Evolutionary conservation across 768 basidiomycete genomes (phyloP), one percentile per base, ranked within the genome.

Genomic region (Saitozyma sp.): DNA sequence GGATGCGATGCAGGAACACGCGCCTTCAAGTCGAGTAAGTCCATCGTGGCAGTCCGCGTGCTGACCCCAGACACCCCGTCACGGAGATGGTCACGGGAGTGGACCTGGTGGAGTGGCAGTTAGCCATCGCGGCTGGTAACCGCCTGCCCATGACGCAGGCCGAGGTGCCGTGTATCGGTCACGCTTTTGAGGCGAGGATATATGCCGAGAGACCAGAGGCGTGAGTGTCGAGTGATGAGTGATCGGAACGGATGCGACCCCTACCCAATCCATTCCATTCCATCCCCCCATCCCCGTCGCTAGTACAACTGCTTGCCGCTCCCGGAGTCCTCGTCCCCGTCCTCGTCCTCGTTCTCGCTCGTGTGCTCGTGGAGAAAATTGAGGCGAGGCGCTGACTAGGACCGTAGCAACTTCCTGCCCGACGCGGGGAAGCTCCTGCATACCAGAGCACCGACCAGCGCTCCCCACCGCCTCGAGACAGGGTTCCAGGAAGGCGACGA

Each of bases 171-270:
- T 87, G 92, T 56, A 86, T 90, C 0, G 94, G 94, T 6, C 94
- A 95, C 67, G 90, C 92, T 0, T 95, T 95, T 68, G 94, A 95
- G 80, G 92, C 91, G 8, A 87, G 94, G 17, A 94, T 97, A 64
- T 96, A 97, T 74, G 94, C 93, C 2, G 94, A 96, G 78, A 91
- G 92, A 68, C 94, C 93, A 19, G 86, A 91, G 62, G 92, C 93
- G 77, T 79, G n/a, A 68, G 78, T 46, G 13, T 46, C n/a, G 11
- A 46, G 13, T 29, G 29, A 29, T 29, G 29, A 29, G 29, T 29
- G 29, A 29, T 29, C 29, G 29, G 29, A 5, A 29, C 29, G 29
- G 29, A 29, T 29, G 29, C 29, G 29, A 29, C 5, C 29, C 19
- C 19, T 50, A 0, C 38, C 39, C 2, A 19, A 17, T 11, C 37